phyloP scores from a whole-genome alignment of 2,329 filamentous ascomycete species.

The Aspergillus texensis region DNA sequence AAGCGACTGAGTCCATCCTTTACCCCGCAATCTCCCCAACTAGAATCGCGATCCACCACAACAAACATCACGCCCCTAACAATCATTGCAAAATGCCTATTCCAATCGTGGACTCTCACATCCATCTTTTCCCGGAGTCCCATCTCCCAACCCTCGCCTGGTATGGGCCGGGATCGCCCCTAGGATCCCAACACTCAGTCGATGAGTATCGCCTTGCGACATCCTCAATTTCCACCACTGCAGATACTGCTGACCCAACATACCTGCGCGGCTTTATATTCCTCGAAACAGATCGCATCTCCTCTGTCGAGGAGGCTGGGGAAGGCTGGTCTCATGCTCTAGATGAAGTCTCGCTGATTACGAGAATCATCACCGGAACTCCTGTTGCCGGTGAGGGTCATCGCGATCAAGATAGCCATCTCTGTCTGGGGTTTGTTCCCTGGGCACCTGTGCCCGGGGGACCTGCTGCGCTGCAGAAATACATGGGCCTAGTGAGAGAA shows the following conservation, averaged over 20 bases:
- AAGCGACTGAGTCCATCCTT: background rate
- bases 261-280: slow-evolving; percentile 73
- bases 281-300: slow-evolving; percentile 77
- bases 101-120: slow-evolving; percentile 82
- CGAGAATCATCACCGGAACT: slow-evolving; percentile 65
- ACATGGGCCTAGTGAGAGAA: slow-evolving; percentile 64
- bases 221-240: slow-evolving; percentile 32
- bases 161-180: slow-evolving; percentile 62
- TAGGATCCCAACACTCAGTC: slow-evolving; percentile 67
- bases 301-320: slow-evolving; percentile 55
- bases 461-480: slow-evolving; percentile 61
- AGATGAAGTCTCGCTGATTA: slow-evolving; percentile 70
- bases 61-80: background rate
- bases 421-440: slow-evolving; percentile 72
- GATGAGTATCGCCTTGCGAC: slow-evolving; percentile 61
- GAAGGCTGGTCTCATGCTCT: slow-evolving; percentile 69
- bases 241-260: slow-evolving; percentile 32
- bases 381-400: slow-evolving; percentile 63
- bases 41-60: background rate
- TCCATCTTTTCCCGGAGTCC: slow-evolving; percentile 78
- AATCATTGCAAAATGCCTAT: slow-evolving; percentile 25
- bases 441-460: slow-evolving; percentile 84
- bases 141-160: slow-evolving; percentile 71
- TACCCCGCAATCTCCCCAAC: background rate
- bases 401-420: slow-evolving; percentile 50